A percentile compares a stretch with the other conserved stretches of the same genome.
Evolutionary conservation across 257 asterid species (phyloP).

Genomic region (Rehmannia glutinosa): DNA sequence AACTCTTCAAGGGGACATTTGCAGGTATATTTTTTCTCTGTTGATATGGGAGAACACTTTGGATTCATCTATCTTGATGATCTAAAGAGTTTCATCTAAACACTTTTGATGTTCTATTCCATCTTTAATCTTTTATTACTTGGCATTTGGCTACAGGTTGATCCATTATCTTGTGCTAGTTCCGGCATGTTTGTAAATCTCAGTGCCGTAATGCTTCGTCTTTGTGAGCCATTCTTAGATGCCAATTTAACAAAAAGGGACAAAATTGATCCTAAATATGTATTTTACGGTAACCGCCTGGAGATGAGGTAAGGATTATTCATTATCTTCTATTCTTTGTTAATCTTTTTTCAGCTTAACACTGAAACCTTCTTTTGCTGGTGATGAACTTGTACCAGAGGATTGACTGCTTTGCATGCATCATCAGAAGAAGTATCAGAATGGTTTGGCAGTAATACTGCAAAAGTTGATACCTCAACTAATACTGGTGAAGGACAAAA

Average conservation of each 20-base stretch:
- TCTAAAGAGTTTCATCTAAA: background rate
- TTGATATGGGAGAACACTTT: background rate
- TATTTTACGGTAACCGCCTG: slow-evolving; percentile 57
- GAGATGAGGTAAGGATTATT: slow-evolving; percentile 75
- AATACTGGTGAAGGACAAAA: slow-evolving; percentile 43
- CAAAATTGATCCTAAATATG: slow-evolving; percentile 88
- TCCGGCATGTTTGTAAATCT: slow-evolving; percentile 97
- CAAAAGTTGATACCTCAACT: slow-evolving; percentile 30
- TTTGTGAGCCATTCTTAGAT: slow-evolving; percentile 94
- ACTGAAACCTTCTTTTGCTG: slow-evolving; percentile 13
- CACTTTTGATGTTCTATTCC: background rate
- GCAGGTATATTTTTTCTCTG: slow-evolving; percentile 42
- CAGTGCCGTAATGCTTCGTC: slow-evolving; percentile 87
- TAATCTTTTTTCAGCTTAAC: background rate
- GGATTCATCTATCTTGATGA: slow-evolving; percentile 1
- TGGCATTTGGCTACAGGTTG: slow-evolving; percentile 54
- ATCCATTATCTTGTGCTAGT: slow-evolving; percentile 90
- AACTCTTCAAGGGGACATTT: slow-evolving; percentile 89
- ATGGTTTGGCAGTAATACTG: slow-evolving; percentile 51
- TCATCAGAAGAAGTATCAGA: slow-evolving; percentile 93
- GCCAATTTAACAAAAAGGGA: slow-evolving; percentile 76
- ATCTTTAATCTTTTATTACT: background rate
- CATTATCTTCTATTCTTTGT: slow-evolving; percentile 2
- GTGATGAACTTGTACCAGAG: slow-evolving; percentile 46
- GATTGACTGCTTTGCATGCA: slow-evolving; percentile 90